Base-by-base conservation (phyloP, 495 filamentous ascomycete species). In the Lasiosphaeria ovina region DNA sequence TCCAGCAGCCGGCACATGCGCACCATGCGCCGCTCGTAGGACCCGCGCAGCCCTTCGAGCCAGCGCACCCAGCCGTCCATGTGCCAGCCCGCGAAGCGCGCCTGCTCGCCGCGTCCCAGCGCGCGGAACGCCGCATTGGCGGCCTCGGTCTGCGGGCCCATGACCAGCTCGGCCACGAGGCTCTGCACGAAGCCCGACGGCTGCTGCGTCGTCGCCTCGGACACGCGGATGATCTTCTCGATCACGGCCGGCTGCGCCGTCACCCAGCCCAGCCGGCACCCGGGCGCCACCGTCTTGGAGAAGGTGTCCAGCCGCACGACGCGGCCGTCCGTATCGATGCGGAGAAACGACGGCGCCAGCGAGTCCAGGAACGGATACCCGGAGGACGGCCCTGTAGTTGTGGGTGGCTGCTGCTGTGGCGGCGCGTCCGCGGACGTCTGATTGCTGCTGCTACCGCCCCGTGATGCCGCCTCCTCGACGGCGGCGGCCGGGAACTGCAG, bases 181-280 rank as follows among this genome's bases (percentile, higher is more conserved):
- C 82, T 78, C 63, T 98, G 93, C 17, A 91, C 89, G 71, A 98
- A 96, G 5, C 93, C 93, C 0, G 85, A 90, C 0, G 93, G 93
- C 55, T 93, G 87, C 64, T 92, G 88, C 0, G 93, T 94, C 6
- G 83, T 80, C 0, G 84, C 76, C 68, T 95, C 77, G 12, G 85
- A 87, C 62, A 24, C 24, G 24, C 24, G 24, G 24, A 7, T 45
- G 16, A 35, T 16, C 10, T 90, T 85, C 69, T 95, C 90, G 60
- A 90, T 79, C 50, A 97, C 73, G 0, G 75, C 83, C 3, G 91
- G 91, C 63, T 94, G 89, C 3, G 89, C 84, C 0, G 90, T 93
- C 53, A 93, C 82, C 90, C 89, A 93, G n/a, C 90, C 90, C 1
- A 93, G 75, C 6, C 90, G 87, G 63, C 87, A 90, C 7, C 90